Evolutionary conservation across 148 eudicot species (phyloP).

Genomic region (Rhododendron mucronatum): DNA sequence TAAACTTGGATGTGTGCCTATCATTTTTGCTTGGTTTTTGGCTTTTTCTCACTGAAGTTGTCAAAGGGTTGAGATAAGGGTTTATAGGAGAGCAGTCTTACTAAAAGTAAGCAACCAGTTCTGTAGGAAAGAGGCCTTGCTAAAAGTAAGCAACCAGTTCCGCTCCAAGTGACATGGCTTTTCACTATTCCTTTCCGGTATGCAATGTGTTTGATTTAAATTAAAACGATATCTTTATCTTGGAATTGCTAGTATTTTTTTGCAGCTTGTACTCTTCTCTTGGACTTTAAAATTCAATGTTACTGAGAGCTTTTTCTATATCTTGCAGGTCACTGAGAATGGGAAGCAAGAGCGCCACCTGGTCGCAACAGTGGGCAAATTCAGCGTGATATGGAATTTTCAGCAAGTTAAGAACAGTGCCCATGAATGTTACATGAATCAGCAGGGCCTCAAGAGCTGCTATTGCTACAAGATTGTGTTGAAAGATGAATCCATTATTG

Average conservation of each 20-base stretch:
- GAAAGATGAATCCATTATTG: conserved; percentile 85
- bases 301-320: neutral
- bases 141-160: too few relatives aligned
- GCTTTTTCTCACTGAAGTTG: neutral
- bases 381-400: conserved; percentile 91
- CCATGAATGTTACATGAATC: conserved; percentile 77
- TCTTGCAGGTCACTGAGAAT: conserved; percentile 70
- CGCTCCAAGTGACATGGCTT: too few relatives aligned
- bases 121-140: too few relatives aligned
- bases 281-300: neutral
- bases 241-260: neutral
- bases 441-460: conserved; percentile 94
- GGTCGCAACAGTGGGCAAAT: conserved; percentile 84
- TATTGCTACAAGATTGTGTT: conserved; percentile 82
- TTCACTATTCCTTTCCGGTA: neutral
- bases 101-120: too few relatives aligned
- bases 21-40: neutral
- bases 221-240: neutral
- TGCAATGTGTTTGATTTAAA: neutral
- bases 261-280: neutral
- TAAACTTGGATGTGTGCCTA: neutral
- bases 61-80: neutral
- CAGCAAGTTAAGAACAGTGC: conserved; percentile 93
- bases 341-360: conserved; percentile 94
- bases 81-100: too few relatives aligned